Evolutionary conservation across 1,139 yeast species (phyloP), one percentile per base, ranked within the genome.

Genomic region (Suhomyces terraborum): DNA sequence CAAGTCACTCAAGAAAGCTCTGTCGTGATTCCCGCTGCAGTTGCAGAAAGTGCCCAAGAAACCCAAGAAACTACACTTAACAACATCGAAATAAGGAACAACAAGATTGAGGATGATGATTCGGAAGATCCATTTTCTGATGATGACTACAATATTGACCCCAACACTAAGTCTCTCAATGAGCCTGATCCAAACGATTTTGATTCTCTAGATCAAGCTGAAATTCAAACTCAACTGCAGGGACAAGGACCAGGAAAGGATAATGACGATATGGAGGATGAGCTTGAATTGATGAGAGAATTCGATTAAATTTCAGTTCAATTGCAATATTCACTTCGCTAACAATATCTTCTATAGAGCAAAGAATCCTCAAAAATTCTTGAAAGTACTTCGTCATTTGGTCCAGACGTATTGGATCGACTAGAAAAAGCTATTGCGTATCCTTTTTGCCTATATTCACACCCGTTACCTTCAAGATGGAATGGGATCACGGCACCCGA

Each of bases 361-460:
- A 69, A 55, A 4, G 69, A 66, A 50, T 67, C 65, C 37, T 61
- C 63, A 45, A 64, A 73, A 6, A 80, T 69, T 35, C 69, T 69
- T 32, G 80, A 79, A 21, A 81, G 66, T 39, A 69, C 69, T 3
- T 66, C 69, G 1, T 69, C 67, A 9, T 64, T 56, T 38, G 77
- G 64, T 3, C 54, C 59, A 8, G 63, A 60, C 3, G 4, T 12
- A 19, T 59, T 55, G 0, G 35, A 25, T 3, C 52, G 48, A 28
- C 66, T 67, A 52, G 80, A 79, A 9, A 76, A 72, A 1, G 77
- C 80, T 50, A 83, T 65, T 30, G 82, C 54, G 48, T 68, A 82
- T 0, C 88, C 88, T 1, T 84, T 84, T 24, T 14, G 27, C 13
- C 9, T 2, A 10, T 24, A 6, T 7, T 24, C 27, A n/a, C 7